Base-by-base conservation (phyloP, 345 rosid genomes). In the Odontarrhena argentea region DNA sequence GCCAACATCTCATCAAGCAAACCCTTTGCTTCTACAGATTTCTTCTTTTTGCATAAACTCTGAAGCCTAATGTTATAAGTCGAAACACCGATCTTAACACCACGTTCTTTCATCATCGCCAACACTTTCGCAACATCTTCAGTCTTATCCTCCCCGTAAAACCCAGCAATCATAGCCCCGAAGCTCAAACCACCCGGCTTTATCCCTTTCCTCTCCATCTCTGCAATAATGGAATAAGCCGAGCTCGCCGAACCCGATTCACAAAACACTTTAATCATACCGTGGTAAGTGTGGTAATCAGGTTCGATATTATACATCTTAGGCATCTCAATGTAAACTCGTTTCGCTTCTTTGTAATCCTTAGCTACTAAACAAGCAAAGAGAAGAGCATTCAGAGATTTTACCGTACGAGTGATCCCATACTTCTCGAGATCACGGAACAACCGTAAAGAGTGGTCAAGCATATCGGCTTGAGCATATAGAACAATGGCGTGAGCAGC, bases 391-490 rank as follows among this genome's bases (percentile, higher is more conserved):
- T 94, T 88, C 5, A 94, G 28, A 4, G 86, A 74, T 32, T 76
- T 84, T 10, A 84, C 84, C 49, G 95, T 79, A 1, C 86, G 74
- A 30, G 67, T 13, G 26, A 82, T 70, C 3, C 74, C 87, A 10
- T 47, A 32, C 28, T 62, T 70, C 48, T 88, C 87, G 12, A 81
- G 67, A 32, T 91, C 86, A 36, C 77, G 53, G 70, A 91, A 91
- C 0, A 84, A 64, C 14, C 69, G 45, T 36, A 84, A 32, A 7
- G 96, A 91, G 57, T 81, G 86, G 10, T 84, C 81, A 40, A 83
- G 58, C 99, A 88, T 91, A 41, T 78, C 77, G 8, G 96, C 96
- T 65, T 88, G 91, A 34, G 87, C 99, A 62, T 77, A 94, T 2
- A 94, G 82, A 65, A 88, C 70, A 55, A 88, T 82, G 3, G 87